phyloP scores from a whole-genome alignment of 2,329 filamentous ascomycete genomes.

The Pestalotiopsis sp. region DNA sequence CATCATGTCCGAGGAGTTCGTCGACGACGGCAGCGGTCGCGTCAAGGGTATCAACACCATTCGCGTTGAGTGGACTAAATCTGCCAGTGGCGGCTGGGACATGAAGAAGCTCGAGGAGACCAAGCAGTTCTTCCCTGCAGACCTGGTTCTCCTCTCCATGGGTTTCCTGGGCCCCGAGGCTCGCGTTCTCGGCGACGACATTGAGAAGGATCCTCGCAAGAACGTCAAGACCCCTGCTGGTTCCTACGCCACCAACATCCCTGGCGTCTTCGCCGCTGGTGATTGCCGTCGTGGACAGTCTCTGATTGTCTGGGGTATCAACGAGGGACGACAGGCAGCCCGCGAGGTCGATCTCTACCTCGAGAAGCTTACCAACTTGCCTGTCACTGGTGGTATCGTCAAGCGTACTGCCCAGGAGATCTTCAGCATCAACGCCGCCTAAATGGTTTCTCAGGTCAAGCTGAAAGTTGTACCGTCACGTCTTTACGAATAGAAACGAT shows the following conservation, averaged over 20 bases:
- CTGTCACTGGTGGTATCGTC: slow-evolving; percentile 90
- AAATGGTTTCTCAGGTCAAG: neutral
- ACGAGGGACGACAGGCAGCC: slow-evolving; percentile 91
- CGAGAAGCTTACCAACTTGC: slow-evolving; percentile 76
- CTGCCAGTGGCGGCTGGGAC: slow-evolving; percentile 87
- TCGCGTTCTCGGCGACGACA: slow-evolving; percentile 80
- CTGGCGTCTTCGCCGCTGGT: slow-evolving; percentile 90
- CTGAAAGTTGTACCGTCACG: slow-evolving; percentile 7
- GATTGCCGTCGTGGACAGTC: slow-evolving; percentile 95
- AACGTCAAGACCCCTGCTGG: slow-evolving; percentile 93
- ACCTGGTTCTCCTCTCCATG: slow-evolving; percentile 94
- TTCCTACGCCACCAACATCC: slow-evolving; percentile 85
- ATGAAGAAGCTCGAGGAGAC: slow-evolving; percentile 97
- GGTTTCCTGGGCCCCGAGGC: slow-evolving; percentile 95
- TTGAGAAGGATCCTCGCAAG: slow-evolving; percentile 91
- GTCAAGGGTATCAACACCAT: slow-evolving; percentile 97
- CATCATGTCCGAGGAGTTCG: slow-evolving; percentile 97
- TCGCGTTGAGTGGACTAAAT: slow-evolving; percentile 95
- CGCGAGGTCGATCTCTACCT: slow-evolving; percentile 91
- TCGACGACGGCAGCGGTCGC: slow-evolving; percentile 82
- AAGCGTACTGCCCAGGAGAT: slow-evolving; percentile 79
- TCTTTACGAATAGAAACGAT: slow-evolving; percentile 9
- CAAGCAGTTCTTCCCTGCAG: slow-evolving; percentile 94
- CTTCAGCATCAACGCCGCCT: slow-evolving; percentile 42
- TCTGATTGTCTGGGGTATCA: slow-evolving; percentile 97